Conservation (phyloP, 257 asterid genomes). For the Gynochthodes officinalis region DNA sequence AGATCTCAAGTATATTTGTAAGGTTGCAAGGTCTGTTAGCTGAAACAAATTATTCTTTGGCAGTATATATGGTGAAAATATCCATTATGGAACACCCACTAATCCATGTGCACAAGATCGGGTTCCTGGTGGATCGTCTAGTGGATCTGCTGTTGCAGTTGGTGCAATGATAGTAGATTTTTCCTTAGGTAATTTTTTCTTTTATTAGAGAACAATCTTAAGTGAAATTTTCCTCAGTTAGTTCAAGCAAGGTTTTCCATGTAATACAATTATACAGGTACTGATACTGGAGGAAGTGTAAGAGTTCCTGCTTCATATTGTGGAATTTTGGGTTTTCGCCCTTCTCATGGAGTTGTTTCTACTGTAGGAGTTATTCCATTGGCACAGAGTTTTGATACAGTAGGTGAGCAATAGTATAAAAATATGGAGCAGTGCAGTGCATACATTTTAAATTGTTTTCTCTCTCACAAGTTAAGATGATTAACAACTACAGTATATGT, state of each 20-base stretch:
- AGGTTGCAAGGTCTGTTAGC: background rate
- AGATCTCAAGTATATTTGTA: background rate
- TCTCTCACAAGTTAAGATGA: background rate
- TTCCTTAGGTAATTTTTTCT: constrained; percentile 56
- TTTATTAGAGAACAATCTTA: no score
- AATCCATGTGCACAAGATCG: constrained; percentile 81
- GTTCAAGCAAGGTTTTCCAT: constrained; percentile 13
- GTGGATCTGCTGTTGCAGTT: constrained; percentile 96
- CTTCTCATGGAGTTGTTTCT: constrained; percentile 80
- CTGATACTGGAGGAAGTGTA: constrained; percentile 94
- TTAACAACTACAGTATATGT: background rate
- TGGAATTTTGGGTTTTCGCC: constrained; percentile 79
- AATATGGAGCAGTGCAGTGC: background rate
- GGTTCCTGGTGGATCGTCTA: constrained; percentile 96
- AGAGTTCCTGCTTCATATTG: constrained; percentile 93
- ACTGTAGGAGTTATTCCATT: constrained; percentile 66
- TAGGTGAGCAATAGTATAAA: constrained; percentile 43
- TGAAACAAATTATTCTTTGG: constrained; percentile 26
- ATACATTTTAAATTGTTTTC: background rate
- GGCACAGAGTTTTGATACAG: constrained; percentile 95
- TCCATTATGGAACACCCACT: constrained; percentile 75
- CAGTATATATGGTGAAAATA: constrained; percentile 89
- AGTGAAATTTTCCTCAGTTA: background rate
- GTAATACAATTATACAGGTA: constrained; percentile 56
- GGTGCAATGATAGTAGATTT: constrained; percentile 72